These are phyloP conservation scores for Coemansia sp. DNA, from an alignment of 192 early-diverging fungal genomes.

Conservation along the genomic window DNA sequence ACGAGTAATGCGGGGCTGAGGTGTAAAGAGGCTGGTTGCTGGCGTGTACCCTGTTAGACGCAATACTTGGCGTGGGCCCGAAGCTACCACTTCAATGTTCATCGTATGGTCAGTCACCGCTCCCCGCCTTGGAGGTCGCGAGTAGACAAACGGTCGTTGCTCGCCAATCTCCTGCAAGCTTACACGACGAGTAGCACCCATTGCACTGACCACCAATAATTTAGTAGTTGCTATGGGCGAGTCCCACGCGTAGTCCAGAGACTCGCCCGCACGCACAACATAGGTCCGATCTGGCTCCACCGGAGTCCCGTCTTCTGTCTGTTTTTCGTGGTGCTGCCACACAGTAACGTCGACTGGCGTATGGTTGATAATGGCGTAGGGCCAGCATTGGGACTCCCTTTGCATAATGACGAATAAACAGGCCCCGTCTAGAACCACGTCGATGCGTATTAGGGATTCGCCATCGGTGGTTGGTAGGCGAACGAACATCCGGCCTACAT, in stretches of 20 bases:
- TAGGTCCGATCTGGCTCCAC: conserved; percentile 27
- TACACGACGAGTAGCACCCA: conserved; percentile 77
- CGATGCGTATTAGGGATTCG: conserved; percentile 71
- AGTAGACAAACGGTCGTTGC: conserved; percentile 82
- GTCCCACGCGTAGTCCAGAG: conserved; percentile 91
- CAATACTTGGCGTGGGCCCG: conserved; percentile 70
- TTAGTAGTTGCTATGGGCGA: conserved; percentile 76
- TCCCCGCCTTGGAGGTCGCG: conserved; percentile 33
- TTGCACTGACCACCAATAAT: conserved; percentile 72
- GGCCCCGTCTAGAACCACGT: conserved; percentile 86
- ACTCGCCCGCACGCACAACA: conserved; percentile 41
- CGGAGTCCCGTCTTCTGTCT: background rate
- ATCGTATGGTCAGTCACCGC: conserved; percentile 64
- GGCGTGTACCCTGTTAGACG: conserved; percentile 70
- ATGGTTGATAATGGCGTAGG: conserved; percentile 74
- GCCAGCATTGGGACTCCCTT: conserved; percentile 79
- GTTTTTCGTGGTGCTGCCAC: conserved; percentile 63
- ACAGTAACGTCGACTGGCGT: conserved; percentile 65
- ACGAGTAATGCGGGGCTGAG: conserved; percentile 30
- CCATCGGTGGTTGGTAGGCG: conserved; percentile 61
- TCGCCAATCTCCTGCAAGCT: conserved; percentile 91
- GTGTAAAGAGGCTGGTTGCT: conserved; percentile 64
- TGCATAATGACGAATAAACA: conserved; percentile 88
- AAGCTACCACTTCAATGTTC: conserved; percentile 76
- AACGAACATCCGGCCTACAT: conserved; percentile 85